Base-by-base conservation (phyloP, 495 filamentous ascomycete genomes). In the Symbiotaphrina buchneri region DNA sequence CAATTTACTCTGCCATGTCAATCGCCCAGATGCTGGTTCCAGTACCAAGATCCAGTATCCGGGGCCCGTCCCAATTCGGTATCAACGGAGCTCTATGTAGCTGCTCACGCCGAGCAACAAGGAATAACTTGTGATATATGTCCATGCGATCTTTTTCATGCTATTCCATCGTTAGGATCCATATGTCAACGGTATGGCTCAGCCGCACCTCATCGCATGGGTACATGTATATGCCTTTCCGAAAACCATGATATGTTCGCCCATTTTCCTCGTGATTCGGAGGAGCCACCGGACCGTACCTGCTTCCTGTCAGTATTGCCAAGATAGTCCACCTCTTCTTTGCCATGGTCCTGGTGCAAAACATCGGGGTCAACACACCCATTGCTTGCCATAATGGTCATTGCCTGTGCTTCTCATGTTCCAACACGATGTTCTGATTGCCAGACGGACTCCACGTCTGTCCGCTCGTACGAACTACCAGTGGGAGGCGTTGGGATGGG, bases 11-110 rank as follows among this genome's bases (percentile, higher is more conserved):
- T 36, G 77, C 77, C 52, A 93, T 72, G 39, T 87, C 75, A 42
- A 90, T 84, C 14, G 69, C 63, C 84, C 84, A 93, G 28, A 92
- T 85, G 4, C 84, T 83, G 0, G 84, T 91, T 7, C 84, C 84
- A 38, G 74, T 80, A 17, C 84, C 84, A 28, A 92, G 47, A 46
- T 94, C 84, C 15, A 94, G 53, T 23, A 91, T 71, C 15, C 65
- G 51, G 4, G 54, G 51, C 18, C 27, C 36, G 13, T 44, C 54
- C 33, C 61, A 50, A 3, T 39, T 45, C 2, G 57, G 53, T 18
- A 53, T 52, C 7, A 82, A 57, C 1, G 74, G 63, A 16, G 63
- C 59, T 25, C 39, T 50, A 36, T 71, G 59, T 13, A 71, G 51
- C 39, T 56, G 48, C 39, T 71, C 56, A 34, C 57, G 35, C 47